phyloP scores from a whole-genome alignment of 345 rosid species.

The Pugionium cornutum region DNA sequence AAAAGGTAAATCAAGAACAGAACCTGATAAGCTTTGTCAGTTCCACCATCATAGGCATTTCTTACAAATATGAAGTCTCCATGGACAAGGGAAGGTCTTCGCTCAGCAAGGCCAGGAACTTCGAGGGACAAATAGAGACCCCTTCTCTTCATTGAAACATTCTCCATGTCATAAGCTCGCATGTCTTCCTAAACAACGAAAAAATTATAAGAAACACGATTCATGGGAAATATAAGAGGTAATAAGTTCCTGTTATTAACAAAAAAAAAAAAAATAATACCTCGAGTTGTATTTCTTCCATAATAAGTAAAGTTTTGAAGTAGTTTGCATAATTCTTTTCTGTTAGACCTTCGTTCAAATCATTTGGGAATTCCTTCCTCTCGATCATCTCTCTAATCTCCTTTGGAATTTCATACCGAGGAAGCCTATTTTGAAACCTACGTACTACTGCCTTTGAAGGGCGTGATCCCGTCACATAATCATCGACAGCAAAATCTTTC shows the following conservation, averaged over 20 bases:
- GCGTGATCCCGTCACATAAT: conserved; percentile 49
- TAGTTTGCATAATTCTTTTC: conserved; percentile 52
- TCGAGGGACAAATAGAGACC: conserved; percentile 58
- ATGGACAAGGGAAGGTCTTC: conserved; percentile 82
- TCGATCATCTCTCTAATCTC: conserved; percentile 62
- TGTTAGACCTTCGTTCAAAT: conserved; percentile 49
- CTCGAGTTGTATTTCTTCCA: conserved; percentile 91
- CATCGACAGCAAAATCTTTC: conserved; percentile 52
- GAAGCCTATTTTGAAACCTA: conserved; percentile 53
- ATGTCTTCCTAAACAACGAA: conserved; percentile 64
- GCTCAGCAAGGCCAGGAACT: conserved; percentile 95
- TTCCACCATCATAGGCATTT: conserved; percentile 43
- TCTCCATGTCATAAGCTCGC: conserved; percentile 73
- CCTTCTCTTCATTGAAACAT: conserved; percentile 56
- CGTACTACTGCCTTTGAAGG: conserved; percentile 41
- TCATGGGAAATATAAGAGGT: conserved; percentile 6
- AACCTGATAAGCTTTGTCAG: conserved; percentile 54
- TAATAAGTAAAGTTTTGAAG: conserved; percentile 62
- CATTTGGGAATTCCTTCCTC: conserved; percentile 56
- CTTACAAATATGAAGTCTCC: conserved; percentile 68
- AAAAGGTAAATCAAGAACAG: conserved; percentile 6
- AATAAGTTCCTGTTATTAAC: background rate
- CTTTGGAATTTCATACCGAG: conserved; percentile 61
- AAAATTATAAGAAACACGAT: conserved; percentile 19
- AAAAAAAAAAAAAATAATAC: conserved; percentile 42